Evolutionary conservation across 192 early-diverging fungal genomes (phyloP), one percentile per base, ranked within the genome.

Genomic region (Spinellus fusiger): DNA sequence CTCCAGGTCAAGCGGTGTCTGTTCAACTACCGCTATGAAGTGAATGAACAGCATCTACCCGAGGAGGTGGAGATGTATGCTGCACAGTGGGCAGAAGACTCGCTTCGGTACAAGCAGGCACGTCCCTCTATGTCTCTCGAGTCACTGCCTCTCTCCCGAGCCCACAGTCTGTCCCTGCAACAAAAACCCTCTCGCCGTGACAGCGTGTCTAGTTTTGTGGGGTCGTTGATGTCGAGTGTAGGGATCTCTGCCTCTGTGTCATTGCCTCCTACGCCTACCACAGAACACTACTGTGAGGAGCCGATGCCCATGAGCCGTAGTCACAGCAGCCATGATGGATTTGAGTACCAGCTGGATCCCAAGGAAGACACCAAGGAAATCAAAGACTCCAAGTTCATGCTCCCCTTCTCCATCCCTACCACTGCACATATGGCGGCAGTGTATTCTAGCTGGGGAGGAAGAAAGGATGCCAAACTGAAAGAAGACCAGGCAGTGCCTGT

Each of bases 21-120:
- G 37, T 76, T 78, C 12, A 77, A 80, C 33, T 98, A 98, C 66
- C 78, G 86, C 26, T 96, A 94, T 66, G 95, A 98, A 67, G 89
- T 93, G n/a, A 88, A 86, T 28, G 95, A 98, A 66, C 58, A 76
- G 16, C 69, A 80, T 13, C 62, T 96, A 29, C 65, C 82, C 1
- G 75, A 81, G 16, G 94, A 94, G 23, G 81, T 96, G 20, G 82
- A 82, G 58, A 80, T 82, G 53, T 95, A 94, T 71, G 80, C 92
- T 8, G 70, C 84, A 31, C 80, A 85, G 49, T 76, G 90, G 32
- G 86, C 87, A 50, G 86, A 89, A 31, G 89, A 90, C 31, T 83
- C 84, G 3, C 34, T 61, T 8, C 50, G 63, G 2, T 49, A 68
- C 35, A 47, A 62, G 13, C 54, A 70, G 27, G 56, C 49, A 22